Percentiles rank a stretch among this genome's conserved stretches.
These are phyloP conservation scores for Hansenula lynferdii DNA, from an alignment of 1,139 yeast genomes.

Conservation along the genomic window DNA sequence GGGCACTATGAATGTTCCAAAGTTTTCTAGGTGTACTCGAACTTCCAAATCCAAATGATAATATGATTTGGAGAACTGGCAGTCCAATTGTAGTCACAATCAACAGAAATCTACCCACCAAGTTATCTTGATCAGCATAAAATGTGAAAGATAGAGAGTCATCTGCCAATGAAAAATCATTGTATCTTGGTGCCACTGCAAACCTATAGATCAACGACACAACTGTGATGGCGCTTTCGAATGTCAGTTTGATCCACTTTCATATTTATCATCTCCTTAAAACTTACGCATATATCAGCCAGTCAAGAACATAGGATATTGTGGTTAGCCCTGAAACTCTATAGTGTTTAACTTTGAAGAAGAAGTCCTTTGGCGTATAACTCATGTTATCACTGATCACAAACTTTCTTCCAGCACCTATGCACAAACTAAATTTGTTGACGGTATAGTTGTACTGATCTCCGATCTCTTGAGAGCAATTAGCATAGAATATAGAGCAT, in stretches of 20 bases:
- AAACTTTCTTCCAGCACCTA: too few species aligned
- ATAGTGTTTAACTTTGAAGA: constrained; percentile 19
- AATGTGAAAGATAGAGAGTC: constrained; percentile 30
- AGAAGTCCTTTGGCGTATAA: too few species aligned
- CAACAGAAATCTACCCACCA: constrained; percentile 31
- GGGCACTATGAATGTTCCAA: constrained; percentile 40
- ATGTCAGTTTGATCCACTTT: too few species aligned
- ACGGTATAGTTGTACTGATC: too few species aligned
- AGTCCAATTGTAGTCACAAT: constrained; percentile 27
- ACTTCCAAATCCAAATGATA: constrained; percentile 22
- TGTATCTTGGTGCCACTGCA: constrained; percentile 32
- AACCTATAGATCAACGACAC: constrained; percentile 31
- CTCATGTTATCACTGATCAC: too few species aligned
- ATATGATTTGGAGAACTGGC: constrained; percentile 31
- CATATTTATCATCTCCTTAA: too few species aligned
- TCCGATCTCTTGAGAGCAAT: too few species aligned
- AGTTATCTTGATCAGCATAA: constrained; percentile 29
- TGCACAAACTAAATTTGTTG: too few species aligned
- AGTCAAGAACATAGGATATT: constrained; percentile 34
- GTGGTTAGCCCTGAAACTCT: constrained; percentile 21
- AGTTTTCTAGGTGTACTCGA: constrained; percentile 26
- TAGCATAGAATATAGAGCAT: too few species aligned
- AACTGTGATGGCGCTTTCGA: constrained; percentile 19
- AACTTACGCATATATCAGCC: constrained; percentile 27
- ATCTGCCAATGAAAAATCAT: constrained; percentile 37